A percentile compares a stretch with the other conserved stretches of the same genome.
Evolutionary conservation across 1,139 yeast genomes (phyloP).

Genomic region (Lodderomyces jiufengensis): DNA sequence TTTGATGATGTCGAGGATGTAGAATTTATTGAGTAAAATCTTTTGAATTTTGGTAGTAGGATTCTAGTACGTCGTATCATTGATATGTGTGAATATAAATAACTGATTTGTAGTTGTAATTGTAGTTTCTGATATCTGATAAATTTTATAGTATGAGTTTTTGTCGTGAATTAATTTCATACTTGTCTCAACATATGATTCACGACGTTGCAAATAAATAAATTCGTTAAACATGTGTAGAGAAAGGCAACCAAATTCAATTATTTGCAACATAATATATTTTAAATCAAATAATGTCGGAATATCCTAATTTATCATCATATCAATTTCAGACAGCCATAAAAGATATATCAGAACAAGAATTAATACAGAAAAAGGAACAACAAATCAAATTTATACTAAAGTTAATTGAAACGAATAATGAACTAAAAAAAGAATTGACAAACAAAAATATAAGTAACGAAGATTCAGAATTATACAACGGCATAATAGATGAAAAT

Average conservation of each 20-base stretch:
- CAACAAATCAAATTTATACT: constrained; percentile 12
- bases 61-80: background rate
- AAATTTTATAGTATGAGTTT: background rate
- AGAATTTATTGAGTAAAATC: background rate
- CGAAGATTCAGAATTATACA: constrained; percentile 27
- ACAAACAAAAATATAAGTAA: constrained; percentile 10
- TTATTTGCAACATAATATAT: background rate
- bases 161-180: too few species aligned
- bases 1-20: background rate
- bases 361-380: constrained; percentile 11
- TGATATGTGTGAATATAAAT: background rate
- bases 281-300: constrained; percentile 4
- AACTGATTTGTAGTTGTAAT: background rate
- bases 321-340: constrained; percentile 27
- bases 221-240: too few species aligned
- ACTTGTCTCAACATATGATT: too few species aligned
- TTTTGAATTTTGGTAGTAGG: background rate
- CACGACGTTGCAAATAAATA: too few species aligned
- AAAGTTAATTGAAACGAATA: constrained; percentile 33
- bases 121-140: background rate
- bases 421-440: constrained; percentile 26
- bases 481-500: constrained; percentile 34
- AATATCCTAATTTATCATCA: constrained; percentile 7
- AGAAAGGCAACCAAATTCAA: too few species aligned
- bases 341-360: constrained; percentile 20